These are phyloP conservation scores for Chrysanthemum seticuspe DNA, from an alignment of 129 eudicot genomes.

Conservation along the genomic window DNA sequence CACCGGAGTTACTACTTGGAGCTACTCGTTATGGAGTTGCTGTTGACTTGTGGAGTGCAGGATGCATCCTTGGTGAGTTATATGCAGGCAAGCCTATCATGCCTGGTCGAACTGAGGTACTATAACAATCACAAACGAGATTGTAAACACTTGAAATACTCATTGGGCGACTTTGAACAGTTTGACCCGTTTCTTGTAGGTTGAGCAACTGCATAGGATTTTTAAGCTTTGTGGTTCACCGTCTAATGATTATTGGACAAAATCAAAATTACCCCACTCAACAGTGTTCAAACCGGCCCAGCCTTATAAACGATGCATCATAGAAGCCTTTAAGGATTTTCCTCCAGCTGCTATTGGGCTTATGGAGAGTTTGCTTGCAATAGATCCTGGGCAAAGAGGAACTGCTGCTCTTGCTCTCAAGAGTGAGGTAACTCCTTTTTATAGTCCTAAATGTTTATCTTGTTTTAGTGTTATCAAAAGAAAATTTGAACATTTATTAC, in stretches of 20 bases:
- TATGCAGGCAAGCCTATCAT: conserved; percentile 88
- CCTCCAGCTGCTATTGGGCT: conserved; percentile 68
- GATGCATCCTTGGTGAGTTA: conserved; percentile 85
- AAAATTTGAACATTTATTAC: background rate
- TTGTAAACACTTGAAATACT: background rate
- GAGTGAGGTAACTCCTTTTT: conserved; percentile 52
- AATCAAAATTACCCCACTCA: conserved; percentile 66
- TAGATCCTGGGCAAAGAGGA: conserved; percentile 74
- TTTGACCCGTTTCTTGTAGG: conserved; percentile 37
- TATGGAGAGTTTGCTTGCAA: conserved; percentile 69
- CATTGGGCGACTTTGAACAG: background rate
- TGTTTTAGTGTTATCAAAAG: background rate
- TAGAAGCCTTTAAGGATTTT: conserved; percentile 68
- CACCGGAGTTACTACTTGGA: conserved; percentile 87
- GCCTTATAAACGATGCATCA: conserved; percentile 60
- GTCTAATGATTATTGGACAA: conserved; percentile 79
- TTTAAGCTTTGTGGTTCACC: conserved; percentile 97
- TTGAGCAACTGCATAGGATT: conserved; percentile 89
- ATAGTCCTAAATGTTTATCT: background rate
- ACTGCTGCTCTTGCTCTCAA: conserved; percentile 70
- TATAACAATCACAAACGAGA: background rate
- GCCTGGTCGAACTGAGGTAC: conserved; percentile 90
- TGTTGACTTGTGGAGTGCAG: conserved; percentile 87
- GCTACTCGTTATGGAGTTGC: conserved; percentile 72
- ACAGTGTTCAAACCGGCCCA: conserved; percentile 69